Conservation (phyloP, 1,284 basidiomycete genomes). For the Ceratobasidium papillatum region DNA sequence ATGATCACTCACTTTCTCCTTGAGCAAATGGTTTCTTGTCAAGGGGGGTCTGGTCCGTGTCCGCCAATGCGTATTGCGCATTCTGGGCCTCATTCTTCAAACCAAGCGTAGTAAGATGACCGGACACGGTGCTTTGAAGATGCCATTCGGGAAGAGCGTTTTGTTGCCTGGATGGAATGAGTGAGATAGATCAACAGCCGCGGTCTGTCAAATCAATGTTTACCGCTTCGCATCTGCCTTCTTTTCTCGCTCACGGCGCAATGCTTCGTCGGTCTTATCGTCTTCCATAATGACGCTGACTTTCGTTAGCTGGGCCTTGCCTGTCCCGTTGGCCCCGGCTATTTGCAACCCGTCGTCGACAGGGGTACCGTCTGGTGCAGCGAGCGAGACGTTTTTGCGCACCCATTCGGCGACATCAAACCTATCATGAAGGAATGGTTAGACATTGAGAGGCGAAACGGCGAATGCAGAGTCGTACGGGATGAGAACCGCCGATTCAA, state of each 20-base stretch:
- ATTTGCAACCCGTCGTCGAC: slow-evolving; percentile 66
- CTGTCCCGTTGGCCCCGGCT: slow-evolving; percentile 68
- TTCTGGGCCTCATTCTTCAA: slow-evolving; percentile 52
- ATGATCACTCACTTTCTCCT: slow-evolving; percentile 18
- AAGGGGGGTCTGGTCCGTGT: slow-evolving; percentile 5
- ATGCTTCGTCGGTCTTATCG: slow-evolving; percentile 80
- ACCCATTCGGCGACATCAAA: slow-evolving; percentile 87
- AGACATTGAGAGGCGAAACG: background rate
- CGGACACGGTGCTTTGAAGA: slow-evolving; percentile 92
- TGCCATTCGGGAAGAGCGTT: slow-evolving; percentile 95
- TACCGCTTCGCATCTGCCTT: slow-evolving; percentile 77
- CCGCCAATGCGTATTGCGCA: slow-evolving; percentile 24
- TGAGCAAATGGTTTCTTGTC: slow-evolving; percentile 30
- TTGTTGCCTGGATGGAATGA: slow-evolving; percentile 63
- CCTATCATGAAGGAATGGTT: slow-evolving; percentile 53
- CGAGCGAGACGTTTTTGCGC: slow-evolving; percentile 68
- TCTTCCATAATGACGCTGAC: slow-evolving; percentile 81
- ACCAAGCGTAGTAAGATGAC: slow-evolving; percentile 87
- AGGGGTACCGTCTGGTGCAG: slow-evolving; percentile 61
- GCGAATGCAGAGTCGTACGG: slow-evolving; percentile 69
- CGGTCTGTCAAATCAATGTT: slow-evolving; percentile 35
- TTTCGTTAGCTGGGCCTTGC: slow-evolving; percentile 62
- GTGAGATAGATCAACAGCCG: background rate
- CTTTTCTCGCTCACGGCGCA: slow-evolving; percentile 69
- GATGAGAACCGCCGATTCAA: slow-evolving; percentile 87